A percentile compares a stretch with the other conserved stretches of the same genome.
Conservation (phyloP, 192 early-diverging fungal species). For the Chytriomyces confervae region DNA sequence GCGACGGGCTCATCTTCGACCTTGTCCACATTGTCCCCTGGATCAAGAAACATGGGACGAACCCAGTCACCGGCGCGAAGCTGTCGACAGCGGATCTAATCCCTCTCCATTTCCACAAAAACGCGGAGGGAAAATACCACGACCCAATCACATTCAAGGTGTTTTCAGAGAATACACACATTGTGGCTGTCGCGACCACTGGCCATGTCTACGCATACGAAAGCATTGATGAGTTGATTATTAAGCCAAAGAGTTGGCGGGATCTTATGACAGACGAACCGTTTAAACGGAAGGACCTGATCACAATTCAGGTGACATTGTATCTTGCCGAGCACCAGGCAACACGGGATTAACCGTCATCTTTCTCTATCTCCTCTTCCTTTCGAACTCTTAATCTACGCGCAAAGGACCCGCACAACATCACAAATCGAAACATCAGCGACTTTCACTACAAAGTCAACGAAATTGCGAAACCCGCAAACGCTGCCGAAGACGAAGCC, state of each 20-base stretch:
- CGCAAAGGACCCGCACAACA: conserved; percentile 77
- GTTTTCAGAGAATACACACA: conserved; percentile 75
- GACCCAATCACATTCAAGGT: conserved; percentile 92
- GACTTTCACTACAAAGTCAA: conserved; percentile 81
- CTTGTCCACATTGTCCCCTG: conserved; percentile 85
- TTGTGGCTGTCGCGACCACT: conserved; percentile 82
- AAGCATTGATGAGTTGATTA: conserved; percentile 84
- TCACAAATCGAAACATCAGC: conserved; percentile 67
- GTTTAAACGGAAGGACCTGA: conserved; percentile 86
- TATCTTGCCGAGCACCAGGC: no score
- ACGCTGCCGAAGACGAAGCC: conserved; percentile 37
- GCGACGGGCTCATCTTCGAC: conserved; percentile 89
- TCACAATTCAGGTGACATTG: conserved; percentile 89
- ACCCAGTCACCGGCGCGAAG: conserved; percentile 80
- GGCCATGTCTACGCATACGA: conserved; percentile 91
- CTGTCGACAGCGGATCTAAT: conserved; percentile 76
- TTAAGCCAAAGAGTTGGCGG: conserved; percentile 81
- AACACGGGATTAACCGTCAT: no score
- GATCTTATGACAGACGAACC: conserved; percentile 88
- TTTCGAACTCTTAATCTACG: neutral
- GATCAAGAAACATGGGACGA: conserved; percentile 73
- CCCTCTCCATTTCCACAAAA: conserved; percentile 78
- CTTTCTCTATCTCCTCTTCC: no score
- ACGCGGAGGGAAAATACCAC: conserved; percentile 73
- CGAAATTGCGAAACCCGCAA: conserved; percentile 57